Conservation (phyloP, 2,329 filamentous ascomycete genomes). For the Xylaria sp. region DNA sequence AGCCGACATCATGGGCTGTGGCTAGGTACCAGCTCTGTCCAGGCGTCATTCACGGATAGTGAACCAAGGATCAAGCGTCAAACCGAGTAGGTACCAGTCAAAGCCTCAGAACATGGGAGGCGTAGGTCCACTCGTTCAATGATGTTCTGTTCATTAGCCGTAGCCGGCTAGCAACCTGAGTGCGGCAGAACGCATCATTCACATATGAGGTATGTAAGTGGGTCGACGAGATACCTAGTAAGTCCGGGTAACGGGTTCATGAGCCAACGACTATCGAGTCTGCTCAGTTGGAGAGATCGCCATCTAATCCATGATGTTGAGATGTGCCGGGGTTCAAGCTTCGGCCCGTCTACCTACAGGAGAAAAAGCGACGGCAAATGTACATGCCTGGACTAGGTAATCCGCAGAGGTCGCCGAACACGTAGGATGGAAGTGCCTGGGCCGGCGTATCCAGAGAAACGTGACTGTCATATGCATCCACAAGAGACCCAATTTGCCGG, state of each 20-base stretch:
- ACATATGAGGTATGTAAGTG: conserved; percentile 6
- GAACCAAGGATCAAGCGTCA: background rate
- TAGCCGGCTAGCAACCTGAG: conserved; percentile 13
- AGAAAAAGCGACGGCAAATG: background rate
- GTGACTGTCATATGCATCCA: background rate
- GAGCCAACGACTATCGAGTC: conserved; percentile 1
- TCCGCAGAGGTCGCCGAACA: background rate
- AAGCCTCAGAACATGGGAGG: conserved; percentile 8
- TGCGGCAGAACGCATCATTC: conserved; percentile 14
- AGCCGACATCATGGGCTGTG: background rate
- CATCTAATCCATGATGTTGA: background rate
- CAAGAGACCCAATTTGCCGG: background rate
- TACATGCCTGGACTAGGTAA: background rate
- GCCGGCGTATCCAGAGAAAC: background rate
- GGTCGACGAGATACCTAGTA: conserved; percentile 4
- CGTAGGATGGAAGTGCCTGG: background rate
- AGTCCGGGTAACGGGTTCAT: background rate
- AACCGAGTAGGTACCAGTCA: background rate
- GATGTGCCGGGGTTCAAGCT: background rate
- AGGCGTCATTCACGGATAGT: conserved; percentile 1
- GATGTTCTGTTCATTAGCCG: conserved; percentile 1
- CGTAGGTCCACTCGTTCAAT: background rate
- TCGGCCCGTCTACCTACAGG: conserved; percentile 9
- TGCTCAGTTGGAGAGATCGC: background rate
- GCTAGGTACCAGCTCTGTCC: background rate